Evolutionary conservation across 75 land plant species (phyloP), one percentile per base, ranked within the genome.

Genomic region (Adiantum capillusveneris): DNA sequence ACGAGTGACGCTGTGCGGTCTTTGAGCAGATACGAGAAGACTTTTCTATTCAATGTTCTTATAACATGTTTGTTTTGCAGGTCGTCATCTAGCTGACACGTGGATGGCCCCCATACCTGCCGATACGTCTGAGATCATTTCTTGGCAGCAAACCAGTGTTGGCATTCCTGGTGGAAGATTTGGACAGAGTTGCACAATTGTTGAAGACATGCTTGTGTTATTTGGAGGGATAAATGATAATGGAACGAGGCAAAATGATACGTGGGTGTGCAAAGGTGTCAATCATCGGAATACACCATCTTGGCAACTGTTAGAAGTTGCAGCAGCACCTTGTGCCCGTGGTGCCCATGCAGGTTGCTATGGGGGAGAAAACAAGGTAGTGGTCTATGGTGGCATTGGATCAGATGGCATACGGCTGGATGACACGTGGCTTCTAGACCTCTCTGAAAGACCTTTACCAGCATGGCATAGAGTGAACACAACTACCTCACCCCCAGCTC

Each of bases 281-380:
- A 63, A 79, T n/a, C 64, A 55, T 52, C 54, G 29, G 11, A 29
- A 41, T 7, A 64, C 53, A 16, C 29, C 84, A 29, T 71, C 78
- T 18, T 94, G 98, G 98, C 72, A 64, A 60, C 66, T 77, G 31
- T 64, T 89, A 18, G 74, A 81, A 34, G 85, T 86, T 5, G 81
- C 74, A 19, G 21, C 65, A 0, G 66, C 72, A 7, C 98, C 98
- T 12, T 79, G 79, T 6, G 65, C 98, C 37, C 96, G 98, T 46
- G 98, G 98, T 16, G 98, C 98, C 12, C 96, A 94, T 80, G 90
- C 88, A 25, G 95, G 81, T 21, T 84, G 91, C 44, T 79, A 68
- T 65, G 73, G 77, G 34, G 87, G 79, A 19, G 76, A 79, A 25
- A 63, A 44, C 25, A 75, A 56, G 36, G 83, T 90, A 59, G 87